phyloP scores from a whole-genome alignment of 208 protist species.

The Leishmania major region DNA sequence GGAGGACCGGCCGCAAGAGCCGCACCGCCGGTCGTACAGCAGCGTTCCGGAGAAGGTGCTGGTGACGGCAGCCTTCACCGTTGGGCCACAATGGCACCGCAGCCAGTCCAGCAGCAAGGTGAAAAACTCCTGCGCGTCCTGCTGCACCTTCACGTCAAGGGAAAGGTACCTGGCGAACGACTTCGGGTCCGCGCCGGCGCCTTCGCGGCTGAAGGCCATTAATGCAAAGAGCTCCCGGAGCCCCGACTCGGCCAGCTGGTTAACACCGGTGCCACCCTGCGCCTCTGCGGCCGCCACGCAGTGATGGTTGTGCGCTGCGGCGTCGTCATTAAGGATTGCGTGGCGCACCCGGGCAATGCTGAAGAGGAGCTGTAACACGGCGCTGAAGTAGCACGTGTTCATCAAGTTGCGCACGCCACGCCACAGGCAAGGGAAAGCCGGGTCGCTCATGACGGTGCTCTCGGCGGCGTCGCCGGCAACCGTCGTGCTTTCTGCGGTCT shows the following conservation, averaged over 20 bases:
- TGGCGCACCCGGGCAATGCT: slow-evolving; percentile 54
- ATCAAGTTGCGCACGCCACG: slow-evolving; percentile 80
- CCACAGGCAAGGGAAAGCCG: slow-evolving; percentile 45
- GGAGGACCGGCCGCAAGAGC: slow-evolving; percentile 49
- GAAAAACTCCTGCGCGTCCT: slow-evolving; percentile 87
- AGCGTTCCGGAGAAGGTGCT: slow-evolving; percentile 62
- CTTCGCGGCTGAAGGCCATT: slow-evolving; percentile 71
- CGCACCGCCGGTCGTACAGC: slow-evolving; percentile 77
- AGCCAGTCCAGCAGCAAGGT: slow-evolving; percentile 79
- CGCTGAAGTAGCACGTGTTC: slow-evolving; percentile 93
- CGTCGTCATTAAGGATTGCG: slow-evolving; percentile 49
- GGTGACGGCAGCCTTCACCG: slow-evolving; percentile 45
- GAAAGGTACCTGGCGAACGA: slow-evolving; percentile 71
- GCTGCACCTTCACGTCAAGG: slow-evolving; percentile 67
- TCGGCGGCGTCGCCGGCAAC: neutral
- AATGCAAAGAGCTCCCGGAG: slow-evolving; percentile 73
- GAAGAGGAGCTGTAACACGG: slow-evolving; percentile 85
- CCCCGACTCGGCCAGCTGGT: slow-evolving; percentile 42
- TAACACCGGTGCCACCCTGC: neutral
- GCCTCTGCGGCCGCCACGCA: neutral
- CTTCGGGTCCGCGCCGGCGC: slow-evolving; percentile 47
- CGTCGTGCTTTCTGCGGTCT: neutral
- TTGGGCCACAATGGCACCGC: slow-evolving; percentile 43
- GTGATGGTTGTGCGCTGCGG: neutral
- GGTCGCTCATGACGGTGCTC: slow-evolving; percentile 20